phyloP scores from a whole-genome alignment of 371 early-diverging fungal species.

The Mucor lusitanicus region DNA sequence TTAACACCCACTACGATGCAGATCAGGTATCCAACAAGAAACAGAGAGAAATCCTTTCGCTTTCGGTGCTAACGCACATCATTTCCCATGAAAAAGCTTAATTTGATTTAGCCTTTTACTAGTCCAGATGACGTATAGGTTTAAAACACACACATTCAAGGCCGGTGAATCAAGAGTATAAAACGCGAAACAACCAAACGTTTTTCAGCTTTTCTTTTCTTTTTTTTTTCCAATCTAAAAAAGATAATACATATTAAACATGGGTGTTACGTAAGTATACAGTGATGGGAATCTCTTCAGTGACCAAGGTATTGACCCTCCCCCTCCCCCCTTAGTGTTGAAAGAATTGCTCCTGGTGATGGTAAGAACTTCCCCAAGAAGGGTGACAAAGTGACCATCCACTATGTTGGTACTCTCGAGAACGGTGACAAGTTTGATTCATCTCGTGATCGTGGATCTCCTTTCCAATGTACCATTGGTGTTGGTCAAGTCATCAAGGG shows the following conservation, averaged over 20 bases:
- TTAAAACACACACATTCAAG: too few species aligned
- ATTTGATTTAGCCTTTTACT: not conserved
- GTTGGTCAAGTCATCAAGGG: slow-evolving; percentile 93
- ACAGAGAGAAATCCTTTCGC: too few species aligned
- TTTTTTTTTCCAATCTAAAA: slow-evolving; percentile 8
- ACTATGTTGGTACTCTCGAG: slow-evolving; percentile 71
- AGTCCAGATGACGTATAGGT: not conserved
- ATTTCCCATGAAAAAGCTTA: not conserved
- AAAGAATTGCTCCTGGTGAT: slow-evolving; percentile 68
- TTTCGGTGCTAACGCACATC: too few species aligned
- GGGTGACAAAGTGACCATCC: slow-evolving; percentile 72
- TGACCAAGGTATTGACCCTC: not conserved
- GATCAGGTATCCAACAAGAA: too few species aligned
- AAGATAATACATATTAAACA: slow-evolving; percentile 18
- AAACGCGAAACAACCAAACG: not conserved
- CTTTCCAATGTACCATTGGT: slow-evolving; percentile 85
- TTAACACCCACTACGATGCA: too few species aligned
- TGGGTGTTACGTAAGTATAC: slow-evolving; percentile 48
- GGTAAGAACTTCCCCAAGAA: slow-evolving; percentile 84
- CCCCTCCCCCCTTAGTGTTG: too few species aligned
- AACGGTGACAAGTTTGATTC: slow-evolving; percentile 88
- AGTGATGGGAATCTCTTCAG: too few species aligned
- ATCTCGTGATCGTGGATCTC: slow-evolving; percentile 75
- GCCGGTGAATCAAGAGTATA: not conserved
- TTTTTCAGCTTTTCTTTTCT: not conserved